Evolutionary conservation across 805 yeast genomes (phyloP), one percentile per base, ranked within the genome.

Genomic region (Suhomyces sp.): DNA sequence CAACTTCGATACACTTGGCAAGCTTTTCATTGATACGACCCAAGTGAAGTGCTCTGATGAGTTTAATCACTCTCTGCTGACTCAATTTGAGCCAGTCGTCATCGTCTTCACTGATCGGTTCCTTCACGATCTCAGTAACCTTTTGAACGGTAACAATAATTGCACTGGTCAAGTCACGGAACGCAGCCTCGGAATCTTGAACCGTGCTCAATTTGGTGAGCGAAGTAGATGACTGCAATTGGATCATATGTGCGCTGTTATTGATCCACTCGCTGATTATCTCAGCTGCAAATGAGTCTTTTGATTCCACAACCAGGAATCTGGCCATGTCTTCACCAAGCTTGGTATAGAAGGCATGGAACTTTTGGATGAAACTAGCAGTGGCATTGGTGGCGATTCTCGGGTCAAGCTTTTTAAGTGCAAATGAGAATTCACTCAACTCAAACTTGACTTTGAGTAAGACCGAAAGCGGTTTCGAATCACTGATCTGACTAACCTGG

Each of bases 101-200:
- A 24, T 66, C 68, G 17, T 79, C 84, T 19, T 72, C 80, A 1
- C 67, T 57, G 2, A 82, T 59, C 2, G 57, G 66, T 4, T 61
- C 67, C 26, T 60, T 57, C 48, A 75, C 75, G 9, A 63, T 57
- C 33, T 73, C 81, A 47, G 72, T 70, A 7, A 80, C 68, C 55
- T 81, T 80, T 68, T 92, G 97, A 58, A 88, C 79, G 0, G 86
- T 78, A 29, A 92, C 74, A 50, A 91, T 69, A 17, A 90, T 77
- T 2, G 86, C 77, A 15, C 81, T 81, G 4, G 85, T 75, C 3
- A 88, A 61, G 19, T 77, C 72, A 51, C 86, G 74, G 54, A 86
- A 73, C 2, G 71, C 59, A 2, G 51, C 47, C 57, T 87, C 90
- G 44, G 82, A 55, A 5, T 64, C 72, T 33, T 73, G 74, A 4